Conservation (phyloP, 2,329 filamentous ascomycete species). For the Raffaelea arxii region DNA sequence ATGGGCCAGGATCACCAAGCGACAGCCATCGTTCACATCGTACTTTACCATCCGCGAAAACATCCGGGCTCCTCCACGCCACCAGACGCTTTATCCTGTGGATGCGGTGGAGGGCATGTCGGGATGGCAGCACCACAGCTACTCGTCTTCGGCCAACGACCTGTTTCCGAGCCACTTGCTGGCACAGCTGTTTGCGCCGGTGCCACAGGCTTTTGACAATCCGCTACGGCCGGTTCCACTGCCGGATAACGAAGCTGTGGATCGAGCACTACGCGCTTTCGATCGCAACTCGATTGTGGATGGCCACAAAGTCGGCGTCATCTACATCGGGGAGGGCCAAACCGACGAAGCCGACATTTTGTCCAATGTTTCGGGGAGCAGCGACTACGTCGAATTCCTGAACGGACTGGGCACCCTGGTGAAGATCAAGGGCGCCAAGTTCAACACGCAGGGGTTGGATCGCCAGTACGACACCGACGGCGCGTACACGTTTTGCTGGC, state of each 20-base stretch:
- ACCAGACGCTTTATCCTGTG: constrained; percentile 26
- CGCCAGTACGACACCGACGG: constrained; percentile 69
- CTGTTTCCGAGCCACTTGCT: constrained; percentile 67
- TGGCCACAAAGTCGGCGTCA: constrained; percentile 88
- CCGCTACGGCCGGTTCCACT: constrained; percentile 64
- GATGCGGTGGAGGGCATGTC: constrained; percentile 6
- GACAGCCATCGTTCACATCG: constrained; percentile 60
- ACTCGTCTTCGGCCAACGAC: constrained; percentile 43
- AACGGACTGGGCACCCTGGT: constrained; percentile 74
- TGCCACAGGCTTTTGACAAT: constrained; percentile 45
- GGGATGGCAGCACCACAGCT: constrained; percentile 19
- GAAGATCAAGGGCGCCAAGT: constrained; percentile 68
- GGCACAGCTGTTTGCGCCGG: constrained; percentile 56
- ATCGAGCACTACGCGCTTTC: constrained; percentile 69
- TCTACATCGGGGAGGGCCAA: constrained; percentile 87
- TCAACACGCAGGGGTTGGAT: constrained; percentile 91
- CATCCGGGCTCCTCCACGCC: constrained; percentile 47
- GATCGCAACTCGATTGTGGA: constrained; percentile 86
- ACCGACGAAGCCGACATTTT: constrained; percentile 75
- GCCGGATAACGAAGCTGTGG: constrained; percentile 57
- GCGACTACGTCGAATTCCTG: constrained; percentile 80
- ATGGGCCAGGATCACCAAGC: constrained; percentile 61
- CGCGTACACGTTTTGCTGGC: constrained; percentile 85
- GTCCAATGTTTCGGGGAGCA: constrained; percentile 74
- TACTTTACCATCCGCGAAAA: constrained; percentile 50